Evolutionary conservation across 2,329 filamentous ascomycete species (phyloP).

Genomic region (Coleophoma cylindrospora): DNA sequence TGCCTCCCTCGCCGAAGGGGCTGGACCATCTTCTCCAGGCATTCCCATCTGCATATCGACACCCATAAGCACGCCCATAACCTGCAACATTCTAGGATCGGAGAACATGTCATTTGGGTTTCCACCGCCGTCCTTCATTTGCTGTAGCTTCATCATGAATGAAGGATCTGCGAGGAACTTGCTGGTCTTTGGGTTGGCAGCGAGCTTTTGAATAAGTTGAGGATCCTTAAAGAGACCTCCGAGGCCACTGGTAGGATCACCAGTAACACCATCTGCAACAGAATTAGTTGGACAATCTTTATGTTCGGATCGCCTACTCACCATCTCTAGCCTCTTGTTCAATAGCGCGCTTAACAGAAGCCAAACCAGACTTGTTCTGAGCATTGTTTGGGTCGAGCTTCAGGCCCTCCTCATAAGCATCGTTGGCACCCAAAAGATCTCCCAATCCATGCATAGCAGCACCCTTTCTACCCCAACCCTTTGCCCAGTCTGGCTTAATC

Average conservation of each 20-base stretch:
- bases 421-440: conserved; percentile 77
- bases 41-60: conserved; percentile 79
- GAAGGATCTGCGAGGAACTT: conserved; percentile 71
- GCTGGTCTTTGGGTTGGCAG: conserved; percentile 90
- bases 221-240: conserved; percentile 94
- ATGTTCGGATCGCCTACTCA: conserved; percentile 12
- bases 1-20: conserved; percentile 36
- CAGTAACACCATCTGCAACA: conserved; percentile 34
- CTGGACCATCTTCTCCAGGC: conserved; percentile 39
- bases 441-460: conserved; percentile 84
- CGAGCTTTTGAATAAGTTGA: conserved; percentile 82
- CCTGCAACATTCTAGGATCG: conserved; percentile 88
- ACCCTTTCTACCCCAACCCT: conserved; percentile 92
- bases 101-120: conserved; percentile 75
- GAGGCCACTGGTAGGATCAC: conserved; percentile 70
- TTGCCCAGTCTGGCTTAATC: conserved; percentile 96
- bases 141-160: conserved; percentile 88
- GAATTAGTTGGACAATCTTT: conserved; percentile 8
- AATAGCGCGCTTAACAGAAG: conserved; percentile 82
- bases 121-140: conserved; percentile 74
- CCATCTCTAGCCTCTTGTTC: conserved; percentile 61
- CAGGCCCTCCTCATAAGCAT: conserved; percentile 91
- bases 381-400: conserved; percentile 90
- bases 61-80: conserved; percentile 88
- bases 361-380: conserved; percentile 84